Base-by-base conservation (phyloP, 2,329 filamentous ascomycete species). In the Ampelomyces quisqualis region DNA sequence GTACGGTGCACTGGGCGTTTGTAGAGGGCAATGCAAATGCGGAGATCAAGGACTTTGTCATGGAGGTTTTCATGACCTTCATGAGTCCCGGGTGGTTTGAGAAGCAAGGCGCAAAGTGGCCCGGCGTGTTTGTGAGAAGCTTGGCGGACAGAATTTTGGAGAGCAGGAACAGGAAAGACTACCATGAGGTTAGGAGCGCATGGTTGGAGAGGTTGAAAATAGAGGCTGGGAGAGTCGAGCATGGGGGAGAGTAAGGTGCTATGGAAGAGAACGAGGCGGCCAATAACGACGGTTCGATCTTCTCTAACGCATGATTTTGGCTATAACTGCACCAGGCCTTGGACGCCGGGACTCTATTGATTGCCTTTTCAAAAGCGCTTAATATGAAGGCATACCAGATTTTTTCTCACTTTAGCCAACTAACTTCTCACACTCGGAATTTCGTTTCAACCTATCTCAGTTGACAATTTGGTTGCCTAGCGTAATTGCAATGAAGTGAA, bases 61-160 rank as follows among this genome's bases (percentile, higher is more conserved):
- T 41, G 3, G 24, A 41, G 10, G 20, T 29, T 4, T 41, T 35
- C 20, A 18, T 35, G 24, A 21, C 26, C 6, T 24, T 15, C 7
- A 22, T 44, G 26, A 13, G 22, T 3, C 15, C 31, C 1, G 36
- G 27, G 5, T 39, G 41, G 41, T 44, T 44, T 10, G 18, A 11
- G n/a, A 17, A 36, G 8, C 35, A 43, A 7, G 14, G 24, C 10
- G n/a, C 10, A 18, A 23, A 26, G 21, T 44, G 41, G 40, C 34
- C 40, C 7, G 14, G 20, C 7, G 34, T 24, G 5, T 43, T 43
- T 24, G 35, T 38, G 7, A n/a, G 22, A 7, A 17, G 27, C 22
- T 8, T 45, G 14, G 30, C 34, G 3, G 38, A 43, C 38, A 19
- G 9, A 7, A 29, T 28, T 2, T 27, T 42, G 14, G 37, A 23